Evolutionary conservation across 75 land plant species (phyloP), one percentile per base, ranked within the genome.

Genomic region (Cupressus sempervirens): DNA sequence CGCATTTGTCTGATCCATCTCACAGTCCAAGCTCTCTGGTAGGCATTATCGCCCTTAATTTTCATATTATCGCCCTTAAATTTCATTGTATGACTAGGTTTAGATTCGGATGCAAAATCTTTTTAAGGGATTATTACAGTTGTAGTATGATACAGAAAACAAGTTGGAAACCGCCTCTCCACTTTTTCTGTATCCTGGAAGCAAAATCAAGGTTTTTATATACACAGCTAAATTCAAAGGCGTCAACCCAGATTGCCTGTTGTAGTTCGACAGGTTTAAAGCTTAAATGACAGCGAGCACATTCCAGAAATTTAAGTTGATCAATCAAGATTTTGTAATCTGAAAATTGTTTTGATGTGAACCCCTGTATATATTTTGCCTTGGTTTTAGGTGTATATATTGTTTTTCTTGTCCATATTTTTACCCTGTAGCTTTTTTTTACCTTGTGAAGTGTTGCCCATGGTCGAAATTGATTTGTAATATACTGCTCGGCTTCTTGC

Each of bases 1-100:
- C 84, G 1, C 92, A 92, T 84, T 77, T 88, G 86, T 85, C 87
- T 82, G 92, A 93, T 89, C 94, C 88, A 20, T 85, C 89, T 54
- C 90, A 86, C 41, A 87, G 84, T 67, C 88, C 89, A 67, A 85
- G 82, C 84, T 85, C 94, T 32, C 88, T 89, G 86, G 94, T 92
- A 65, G 20, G 82, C 45, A 41, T 40, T 41, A 13, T 32, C 15
- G 35, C 8, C 62, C 83, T 15, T 36, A 48, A 26, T 13, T 34
- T 82, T 40, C n/a, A n/a, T n/a, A 41, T 40, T 41, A 13, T 32
- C 15, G 35, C 8, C 62, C 83, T 15, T 36, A 48, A 26, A 4
- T 34, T 82, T 40, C n/a, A n/a, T n/a, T 45, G 9, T n/a, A 2
- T 45, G 50, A 32, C 50, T 43, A 79, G 81, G 45, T 45, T 76